Conservation (phyloP, 2,329 filamentous ascomycete species). For the Paraphaeosphaeria sporulosa region DNA sequence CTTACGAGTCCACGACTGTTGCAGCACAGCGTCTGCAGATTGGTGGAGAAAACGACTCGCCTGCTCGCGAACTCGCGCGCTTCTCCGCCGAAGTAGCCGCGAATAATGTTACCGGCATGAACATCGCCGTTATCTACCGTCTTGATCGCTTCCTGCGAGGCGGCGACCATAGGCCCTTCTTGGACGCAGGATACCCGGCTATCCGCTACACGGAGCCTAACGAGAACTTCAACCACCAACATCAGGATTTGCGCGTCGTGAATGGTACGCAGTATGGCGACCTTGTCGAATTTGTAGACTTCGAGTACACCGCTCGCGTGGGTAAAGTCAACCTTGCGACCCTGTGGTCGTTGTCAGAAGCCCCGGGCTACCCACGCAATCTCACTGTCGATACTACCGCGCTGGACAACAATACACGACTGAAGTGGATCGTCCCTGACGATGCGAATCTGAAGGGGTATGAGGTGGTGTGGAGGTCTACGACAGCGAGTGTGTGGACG, state of each 20-base stretch:
- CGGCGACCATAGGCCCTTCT: constrained; percentile 64
- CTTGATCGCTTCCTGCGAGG: constrained; percentile 64
- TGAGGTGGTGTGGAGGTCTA: constrained; percentile 65
- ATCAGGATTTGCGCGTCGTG: constrained; percentile 61
- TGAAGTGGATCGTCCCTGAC: constrained; percentile 57
- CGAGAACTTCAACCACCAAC: constrained; percentile 66
- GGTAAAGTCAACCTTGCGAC: constrained; percentile 63
- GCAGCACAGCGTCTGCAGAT: constrained; percentile 52
- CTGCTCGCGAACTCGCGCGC: constrained; percentile 62
- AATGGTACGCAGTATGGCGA: constrained; percentile 64
- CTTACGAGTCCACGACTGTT: constrained; percentile 51
- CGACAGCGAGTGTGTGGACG: constrained; percentile 60
- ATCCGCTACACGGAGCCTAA: constrained; percentile 66
- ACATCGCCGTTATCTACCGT: constrained; percentile 64
- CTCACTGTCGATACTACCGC: constrained; percentile 58
- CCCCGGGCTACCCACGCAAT: constrained; percentile 59
- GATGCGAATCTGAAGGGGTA: constrained; percentile 56
- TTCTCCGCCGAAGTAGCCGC: constrained; percentile 64
- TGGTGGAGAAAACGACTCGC: constrained; percentile 62
- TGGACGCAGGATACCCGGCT: constrained; percentile 63
- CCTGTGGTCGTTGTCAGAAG: constrained; percentile 62
- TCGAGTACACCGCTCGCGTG: constrained; percentile 61
- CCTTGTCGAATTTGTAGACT: constrained; percentile 65
- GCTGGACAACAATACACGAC: constrained; percentile 59
- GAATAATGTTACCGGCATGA: constrained; percentile 62